Percentiles rank a stretch among this genome's conserved stretches.
These are phyloP conservation scores for Paramecium sexaurelia DNA, from an alignment of 73 alveolate genomes.

Conservation along the genomic window DNA sequence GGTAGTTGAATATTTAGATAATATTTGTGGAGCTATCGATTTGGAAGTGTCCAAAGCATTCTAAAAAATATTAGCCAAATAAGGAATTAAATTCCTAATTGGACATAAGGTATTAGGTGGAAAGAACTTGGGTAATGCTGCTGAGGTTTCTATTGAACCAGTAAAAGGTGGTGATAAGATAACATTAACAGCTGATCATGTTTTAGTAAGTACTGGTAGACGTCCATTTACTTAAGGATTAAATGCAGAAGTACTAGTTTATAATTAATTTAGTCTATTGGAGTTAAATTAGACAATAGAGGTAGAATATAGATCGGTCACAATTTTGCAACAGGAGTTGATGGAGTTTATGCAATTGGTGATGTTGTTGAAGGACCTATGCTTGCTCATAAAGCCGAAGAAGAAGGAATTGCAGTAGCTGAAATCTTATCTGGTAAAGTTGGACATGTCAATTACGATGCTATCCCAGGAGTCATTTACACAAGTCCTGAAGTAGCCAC, in stretches of 20 bases:
- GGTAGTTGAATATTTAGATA: conserved; percentile 90
- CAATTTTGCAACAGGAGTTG: conserved; percentile 71
- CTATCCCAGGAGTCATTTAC: conserved; percentile 93
- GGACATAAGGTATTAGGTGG: conserved; percentile 91
- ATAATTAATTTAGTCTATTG: conserved; percentile 57
- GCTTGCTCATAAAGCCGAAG: conserved; percentile 98
- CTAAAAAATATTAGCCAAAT: conserved; percentile 87
- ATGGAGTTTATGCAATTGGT: conserved; percentile 87
- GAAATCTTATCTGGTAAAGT: conserved; percentile 83
- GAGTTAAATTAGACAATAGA: conserved; percentile 75
- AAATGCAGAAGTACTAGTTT: conserved; percentile 69
- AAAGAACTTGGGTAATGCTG: conserved; percentile 73
- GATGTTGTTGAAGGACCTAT: conserved; percentile 92
- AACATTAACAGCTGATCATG: conserved; percentile 81
- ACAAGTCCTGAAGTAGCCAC: conserved; percentile 95
- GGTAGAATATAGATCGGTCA: conserved; percentile 72
- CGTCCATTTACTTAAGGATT: conserved; percentile 87
- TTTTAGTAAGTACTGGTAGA: conserved; percentile 92
- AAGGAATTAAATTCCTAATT: conserved; percentile 90
- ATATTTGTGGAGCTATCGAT: conserved; percentile 86
- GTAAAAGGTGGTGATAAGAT: conserved; percentile 77
- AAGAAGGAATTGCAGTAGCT: conserved; percentile 94
- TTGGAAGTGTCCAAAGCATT: conserved; percentile 83
- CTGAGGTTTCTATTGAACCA: conserved; percentile 77
- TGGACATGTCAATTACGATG: conserved; percentile 93